Base-by-base conservation (phyloP, 2,329 filamentous ascomycete species). In the Botryotinia globosa region DNA sequence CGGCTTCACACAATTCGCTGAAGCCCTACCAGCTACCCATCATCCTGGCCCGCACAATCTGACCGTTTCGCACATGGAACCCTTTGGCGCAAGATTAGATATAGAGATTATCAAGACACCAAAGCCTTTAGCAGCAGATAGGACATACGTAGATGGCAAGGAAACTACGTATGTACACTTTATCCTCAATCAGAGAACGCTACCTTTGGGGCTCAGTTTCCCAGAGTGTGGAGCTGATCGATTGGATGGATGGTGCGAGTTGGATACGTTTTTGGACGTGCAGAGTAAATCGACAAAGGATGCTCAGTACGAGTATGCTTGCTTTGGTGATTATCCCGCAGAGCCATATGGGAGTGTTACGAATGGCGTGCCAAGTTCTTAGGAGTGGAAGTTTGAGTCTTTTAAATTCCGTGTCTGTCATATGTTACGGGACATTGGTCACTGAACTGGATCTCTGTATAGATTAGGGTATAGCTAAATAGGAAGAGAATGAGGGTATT, bases 161-260 rank as follows among this genome's bases (percentile, higher is more conserved):
- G 84, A 88, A 77, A 93, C 90, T 0, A 88, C 84, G 70, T 94
- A 94, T 80, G 85, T 94, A 9, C 91, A 93, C 80, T 92, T 94
- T 77, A 81, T 93, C 3, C 85, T 93, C 62, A 93, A 93, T 80
- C 91, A 93, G 82, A 85, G 92, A 44, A 94, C 91, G 0, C 78
- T 94, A 0, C 92, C 92, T 1, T 83, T 94, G 0, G 90, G 91
- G 10, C 81, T 81, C 73, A 93, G 89, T 78, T 90, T 92, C 74
- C 81, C 86, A 1, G 87, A 89, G 73, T 94, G 92, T 77, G 90
- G 87, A 56, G 82, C 76, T 1, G 79, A 85, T 18, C 83, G 92
- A 7, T 86, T 89, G 61, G 92, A 94, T 80, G 92, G 92, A 0
- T 94, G 92, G 91, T 94, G 92, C 79, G 91, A 94, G 79, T 80